phyloP scores from a whole-genome alignment of 2,329 filamentous ascomycete species.

The Penicillium italicum region DNA sequence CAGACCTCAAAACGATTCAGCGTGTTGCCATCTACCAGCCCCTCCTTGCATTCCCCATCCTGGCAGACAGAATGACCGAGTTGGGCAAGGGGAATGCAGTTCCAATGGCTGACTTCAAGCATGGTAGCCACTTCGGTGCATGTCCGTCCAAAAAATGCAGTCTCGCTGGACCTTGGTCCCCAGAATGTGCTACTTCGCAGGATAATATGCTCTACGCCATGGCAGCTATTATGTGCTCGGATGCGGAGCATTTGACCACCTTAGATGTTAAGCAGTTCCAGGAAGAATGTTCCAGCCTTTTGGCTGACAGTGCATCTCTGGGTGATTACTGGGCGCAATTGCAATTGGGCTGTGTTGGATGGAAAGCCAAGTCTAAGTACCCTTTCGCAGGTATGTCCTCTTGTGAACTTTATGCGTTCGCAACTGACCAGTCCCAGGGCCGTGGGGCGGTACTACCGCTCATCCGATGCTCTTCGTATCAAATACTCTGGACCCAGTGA shows the following conservation, averaged over 20 bases:
- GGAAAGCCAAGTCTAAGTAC: constrained; percentile 35
- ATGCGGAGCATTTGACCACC: constrained; percentile 26
- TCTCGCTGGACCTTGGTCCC: constrained; percentile 31
- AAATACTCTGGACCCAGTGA: constrained; percentile 59
- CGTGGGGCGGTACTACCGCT: constrained; percentile 32
- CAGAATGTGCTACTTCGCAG: constrained; percentile 24
- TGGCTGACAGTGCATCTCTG: constrained; percentile 25
- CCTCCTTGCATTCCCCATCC: constrained; percentile 25
- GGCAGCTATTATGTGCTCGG: constrained; percentile 32
- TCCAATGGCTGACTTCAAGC: constrained; percentile 32
- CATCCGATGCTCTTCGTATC: constrained; percentile 57
- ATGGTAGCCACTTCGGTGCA: constrained; percentile 19
- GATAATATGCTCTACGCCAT: constrained; percentile 30
- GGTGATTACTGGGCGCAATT: constrained; percentile 41
- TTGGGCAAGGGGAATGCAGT: constrained; percentile 27
- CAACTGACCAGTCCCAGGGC: constrained; percentile 16
- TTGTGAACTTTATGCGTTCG: neutral
- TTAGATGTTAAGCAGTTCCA: constrained; percentile 20
- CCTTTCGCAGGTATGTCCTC: constrained; percentile 32
- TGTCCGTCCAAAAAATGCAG: constrained; percentile 31
- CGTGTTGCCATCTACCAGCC: constrained; percentile 35
- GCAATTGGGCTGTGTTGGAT: constrained; percentile 37
- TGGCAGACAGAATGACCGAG: constrained; percentile 27
- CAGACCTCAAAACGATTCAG: constrained; percentile 31
- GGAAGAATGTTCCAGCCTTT: constrained; percentile 22